Percentiles rank a stretch among this genome's conserved stretches.
Evolutionary conservation across 306 rosid genomes (phyloP).

Genomic region (Cicer bijugum): DNA sequence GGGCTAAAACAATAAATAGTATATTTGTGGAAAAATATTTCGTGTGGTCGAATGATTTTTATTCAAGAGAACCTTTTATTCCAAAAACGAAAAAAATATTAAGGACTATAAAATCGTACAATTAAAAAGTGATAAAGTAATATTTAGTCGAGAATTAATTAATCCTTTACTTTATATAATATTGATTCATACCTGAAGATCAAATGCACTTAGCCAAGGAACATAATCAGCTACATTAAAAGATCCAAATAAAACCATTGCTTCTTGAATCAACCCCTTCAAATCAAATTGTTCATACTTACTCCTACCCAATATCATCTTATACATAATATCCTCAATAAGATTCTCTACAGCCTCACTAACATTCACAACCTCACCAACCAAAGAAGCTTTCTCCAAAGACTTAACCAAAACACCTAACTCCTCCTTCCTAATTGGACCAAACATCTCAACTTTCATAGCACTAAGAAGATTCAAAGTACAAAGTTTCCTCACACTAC

Average conservation of each 20-base stretch:
- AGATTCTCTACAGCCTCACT: slow-evolving; percentile 18
- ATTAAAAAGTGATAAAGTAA: too few relatives aligned
- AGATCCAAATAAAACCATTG: neutral
- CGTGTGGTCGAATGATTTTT: too few relatives aligned
- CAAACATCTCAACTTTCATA: slow-evolving; percentile 32
- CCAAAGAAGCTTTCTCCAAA: neutral
- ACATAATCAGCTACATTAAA: slow-evolving; percentile 40
- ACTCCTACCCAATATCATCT: slow-evolving; percentile 19
- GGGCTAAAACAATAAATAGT: too few relatives aligned
- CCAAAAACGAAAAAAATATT: too few relatives aligned
- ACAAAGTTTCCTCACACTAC: slow-evolving; percentile 42
- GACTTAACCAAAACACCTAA: slow-evolving; percentile 6
- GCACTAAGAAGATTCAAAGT: slow-evolving; percentile 30
- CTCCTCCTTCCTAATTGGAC: slow-evolving; percentile 32
- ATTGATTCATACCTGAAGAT: slow-evolving; percentile 35
- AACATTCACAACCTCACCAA: slow-evolving; percentile 5
- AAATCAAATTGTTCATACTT: slow-evolving; percentile 33
- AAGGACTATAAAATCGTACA: too few relatives aligned
- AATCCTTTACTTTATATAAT: neutral
- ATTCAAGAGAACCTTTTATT: too few relatives aligned
- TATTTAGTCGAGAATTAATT: neutral
- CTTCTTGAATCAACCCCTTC: slow-evolving; percentile 2
- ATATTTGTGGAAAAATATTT: too few relatives aligned
- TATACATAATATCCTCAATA: neutral
- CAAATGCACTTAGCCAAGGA: slow-evolving; percentile 18